Base-by-base conservation (phyloP, 768 basidiomycete species). In the Pholiota conissans region DNA sequence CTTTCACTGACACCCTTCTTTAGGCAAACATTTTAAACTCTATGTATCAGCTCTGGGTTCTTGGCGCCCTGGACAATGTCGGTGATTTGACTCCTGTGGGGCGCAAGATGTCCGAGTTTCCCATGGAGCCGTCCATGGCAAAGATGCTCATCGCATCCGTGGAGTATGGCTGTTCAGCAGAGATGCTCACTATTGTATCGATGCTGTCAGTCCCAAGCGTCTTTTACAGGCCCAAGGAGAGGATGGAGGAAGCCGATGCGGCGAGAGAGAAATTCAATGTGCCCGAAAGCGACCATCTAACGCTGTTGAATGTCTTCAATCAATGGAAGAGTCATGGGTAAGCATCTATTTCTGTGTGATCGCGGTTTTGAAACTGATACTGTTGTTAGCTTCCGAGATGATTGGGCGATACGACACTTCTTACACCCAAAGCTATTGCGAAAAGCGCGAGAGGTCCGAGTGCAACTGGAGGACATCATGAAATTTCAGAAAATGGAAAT, bases 1-100 rank as follows among this genome's bases (percentile, higher is more conserved):
- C n/a, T 3, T 35, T 9, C 16, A 46, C 1, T 40, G 32, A 35
- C 16, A 35, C 13, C 18, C 5, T 3, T 37, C 18, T n/a, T 46
- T 34, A 95, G 89, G 92, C 93, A 52, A 98, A 98, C 69, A 99
- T 98, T 64, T 79, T 99, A 42, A 98, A 98, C 70, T 98, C 96
- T 5, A 98, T 98, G 95, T 99, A 98, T 71, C 97, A 98, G 70
- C 86, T 99, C 32, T 99, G 97, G 97, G 95, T 98, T 2, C 87
- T 99, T 29, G 95, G 95, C 32, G 97, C 97, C 7, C 81, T 99
- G 24, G 93, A 98, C 77, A 99, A 98, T 65, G 86, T 95, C 34
- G 95, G 97, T n/a, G 93, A 99, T 74, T 77, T 99, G 60, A 99
- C 96, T 2, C 82, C 88, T 1, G 81, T 86, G 54, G 97, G 97